Evolutionary conservation across 1,284 basidiomycete genomes (phyloP).

Genomic region (Boletus semigastroideus): DNA sequence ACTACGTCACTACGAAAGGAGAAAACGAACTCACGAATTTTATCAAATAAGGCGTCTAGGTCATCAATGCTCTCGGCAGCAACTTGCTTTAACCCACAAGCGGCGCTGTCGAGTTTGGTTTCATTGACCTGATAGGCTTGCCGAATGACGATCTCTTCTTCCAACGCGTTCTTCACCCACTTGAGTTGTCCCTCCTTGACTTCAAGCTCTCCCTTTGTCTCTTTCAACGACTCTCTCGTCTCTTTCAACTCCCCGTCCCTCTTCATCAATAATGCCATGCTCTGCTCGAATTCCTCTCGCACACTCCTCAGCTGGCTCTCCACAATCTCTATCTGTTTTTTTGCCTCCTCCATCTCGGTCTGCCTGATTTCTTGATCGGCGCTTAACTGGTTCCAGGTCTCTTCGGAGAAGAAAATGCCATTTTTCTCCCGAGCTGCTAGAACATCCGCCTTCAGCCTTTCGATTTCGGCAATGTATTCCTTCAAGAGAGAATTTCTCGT

Average conservation of each 20-base stretch:
- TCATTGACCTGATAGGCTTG: constrained; percentile 81
- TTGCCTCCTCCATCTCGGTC: constrained; percentile 79
- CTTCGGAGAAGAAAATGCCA: constrained; percentile 89
- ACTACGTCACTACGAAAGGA: not conserved
- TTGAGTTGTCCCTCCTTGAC: constrained; percentile 55
- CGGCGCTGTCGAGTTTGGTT: constrained; percentile 66
- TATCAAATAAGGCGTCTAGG: constrained; percentile 74
- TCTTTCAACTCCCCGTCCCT: constrained; percentile 73
- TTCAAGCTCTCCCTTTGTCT: constrained; percentile 54
- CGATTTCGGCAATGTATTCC: constrained; percentile 96
- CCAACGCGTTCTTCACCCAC: constrained; percentile 54
- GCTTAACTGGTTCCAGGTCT: constrained; percentile 84
- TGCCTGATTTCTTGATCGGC: constrained; percentile 72
- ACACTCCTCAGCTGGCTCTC: constrained; percentile 78
- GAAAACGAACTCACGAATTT: constrained; percentile 64
- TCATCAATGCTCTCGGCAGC: constrained; percentile 72
- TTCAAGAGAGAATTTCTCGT: constrained; percentile 90
- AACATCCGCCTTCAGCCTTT: constrained; percentile 89
- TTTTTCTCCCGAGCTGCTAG: constrained; percentile 91
- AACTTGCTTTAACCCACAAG: constrained; percentile 64
- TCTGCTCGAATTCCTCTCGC: constrained; percentile 90
- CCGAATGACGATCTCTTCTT: constrained; percentile 77
- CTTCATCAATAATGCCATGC: constrained; percentile 72
- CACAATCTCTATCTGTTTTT: constrained; percentile 79
- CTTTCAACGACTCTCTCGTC: constrained; percentile 58